Conservation (phyloP, 805 yeast species). For the Ogataea allantospora region DNA sequence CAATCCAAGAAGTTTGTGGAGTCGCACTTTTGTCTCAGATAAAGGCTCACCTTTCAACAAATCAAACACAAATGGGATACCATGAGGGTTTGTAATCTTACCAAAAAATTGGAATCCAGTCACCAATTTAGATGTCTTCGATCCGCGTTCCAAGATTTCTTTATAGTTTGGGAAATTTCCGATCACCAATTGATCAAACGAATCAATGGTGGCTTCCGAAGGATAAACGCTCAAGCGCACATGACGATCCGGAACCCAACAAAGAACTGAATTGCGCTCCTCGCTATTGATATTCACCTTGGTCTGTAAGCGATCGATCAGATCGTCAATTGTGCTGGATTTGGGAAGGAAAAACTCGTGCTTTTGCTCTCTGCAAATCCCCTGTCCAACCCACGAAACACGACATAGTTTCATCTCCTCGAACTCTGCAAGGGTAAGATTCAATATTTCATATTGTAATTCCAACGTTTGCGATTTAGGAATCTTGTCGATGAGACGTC, state of each 20-base stretch:
- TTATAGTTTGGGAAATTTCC: conserved; percentile 41
- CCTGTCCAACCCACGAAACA: conserved; percentile 71
- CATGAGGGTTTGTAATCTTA: conserved; percentile 63
- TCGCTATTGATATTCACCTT: conserved; percentile 52
- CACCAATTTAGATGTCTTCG: conserved; percentile 42
- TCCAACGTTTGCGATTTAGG: conserved; percentile 42
- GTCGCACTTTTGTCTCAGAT: conserved; percentile 58
- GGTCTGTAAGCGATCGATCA: conserved; percentile 54
- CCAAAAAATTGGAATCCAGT: conserved; percentile 78
- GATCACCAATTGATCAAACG: conserved; percentile 45
- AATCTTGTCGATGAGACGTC: conserved; percentile 39
- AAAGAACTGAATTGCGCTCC: conserved; percentile 44
- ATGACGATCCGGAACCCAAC: conserved; percentile 52
- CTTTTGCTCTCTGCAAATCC: conserved; percentile 65
- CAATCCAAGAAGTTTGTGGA: conserved; percentile 68
- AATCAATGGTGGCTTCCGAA: conserved; percentile 37
- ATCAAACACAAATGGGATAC: conserved; percentile 83
- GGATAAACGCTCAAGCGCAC: conserved; percentile 32
- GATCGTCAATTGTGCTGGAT: conserved; percentile 51
- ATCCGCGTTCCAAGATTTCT: conserved; percentile 18
- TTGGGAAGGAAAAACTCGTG: conserved; percentile 70
- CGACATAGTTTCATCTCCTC: conserved; percentile 71
- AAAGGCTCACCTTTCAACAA: conserved; percentile 66
- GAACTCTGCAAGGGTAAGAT: conserved; percentile 68
- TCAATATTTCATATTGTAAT: conserved; percentile 75